Percentiles rank a stretch among this genome's conserved stretches.
These are phyloP conservation scores for Pouteria campechiana DNA, from an alignment of 179 eudicot species.

Conservation along the genomic window DNA sequence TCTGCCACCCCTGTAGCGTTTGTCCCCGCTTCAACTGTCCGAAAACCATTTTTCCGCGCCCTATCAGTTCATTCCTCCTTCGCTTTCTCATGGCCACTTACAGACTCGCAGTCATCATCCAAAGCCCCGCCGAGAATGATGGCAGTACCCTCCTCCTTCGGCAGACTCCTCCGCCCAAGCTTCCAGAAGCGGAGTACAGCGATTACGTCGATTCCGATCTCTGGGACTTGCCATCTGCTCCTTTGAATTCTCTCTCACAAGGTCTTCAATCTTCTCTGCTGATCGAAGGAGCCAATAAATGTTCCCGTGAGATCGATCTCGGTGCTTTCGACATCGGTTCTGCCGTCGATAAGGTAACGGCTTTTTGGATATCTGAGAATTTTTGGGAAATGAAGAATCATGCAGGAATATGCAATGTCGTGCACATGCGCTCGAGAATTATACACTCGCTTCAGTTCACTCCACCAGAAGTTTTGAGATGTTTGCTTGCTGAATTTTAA, in stretches of 20 bases:
- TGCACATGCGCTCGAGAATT: too few species aligned
- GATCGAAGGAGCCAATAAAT: constrained; percentile 30
- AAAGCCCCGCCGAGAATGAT: constrained; percentile 32
- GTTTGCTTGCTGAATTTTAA: too few species aligned
- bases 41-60: not conserved
- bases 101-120: constrained; percentile 44
- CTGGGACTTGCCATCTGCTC: constrained; percentile 66
- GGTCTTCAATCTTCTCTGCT: constrained; percentile 12
- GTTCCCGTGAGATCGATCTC: constrained; percentile 26
- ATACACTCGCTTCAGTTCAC: too few species aligned
- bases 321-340: constrained; percentile 29
- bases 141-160: constrained; percentile 38
- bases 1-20: too few species aligned
- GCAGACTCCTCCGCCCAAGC: constrained; percentile 61
- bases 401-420: too few species aligned
- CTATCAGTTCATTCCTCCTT: not conserved
- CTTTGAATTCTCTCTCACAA: constrained; percentile 12
- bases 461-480: too few species aligned
- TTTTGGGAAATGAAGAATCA: too few species aligned
- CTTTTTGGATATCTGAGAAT: too few species aligned
- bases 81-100: constrained; percentile 25
- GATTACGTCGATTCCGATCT: constrained; percentile 70
- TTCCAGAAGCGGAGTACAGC: constrained; percentile 62
- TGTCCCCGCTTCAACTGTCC: too few species aligned
- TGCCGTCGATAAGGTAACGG: constrained; percentile 44